phyloP scores from a whole-genome alignment of 2,329 filamentous ascomycete genomes.

The Fusarium fujikuroi region DNA sequence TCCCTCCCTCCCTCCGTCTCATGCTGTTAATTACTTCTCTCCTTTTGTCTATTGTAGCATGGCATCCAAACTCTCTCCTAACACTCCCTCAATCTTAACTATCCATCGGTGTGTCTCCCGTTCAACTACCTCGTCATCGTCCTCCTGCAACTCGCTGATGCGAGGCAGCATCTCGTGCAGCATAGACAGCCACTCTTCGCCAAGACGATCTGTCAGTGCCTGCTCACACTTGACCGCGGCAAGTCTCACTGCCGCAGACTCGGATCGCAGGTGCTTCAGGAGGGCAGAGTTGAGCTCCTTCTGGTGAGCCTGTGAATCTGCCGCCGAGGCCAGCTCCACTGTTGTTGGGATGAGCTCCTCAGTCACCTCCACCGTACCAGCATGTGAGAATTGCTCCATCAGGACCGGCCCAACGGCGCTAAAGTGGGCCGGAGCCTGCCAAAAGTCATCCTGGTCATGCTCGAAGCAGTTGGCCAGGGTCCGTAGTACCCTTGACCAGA shows the following conservation, averaged over 20 bases:
- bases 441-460: conserved; percentile 95
- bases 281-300: conserved; percentile 86
- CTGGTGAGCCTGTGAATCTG: conserved; percentile 88
- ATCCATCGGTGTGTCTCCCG: conserved; percentile 92
- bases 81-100: conserved; percentile 83
- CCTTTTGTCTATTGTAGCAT: conserved; percentile 80
- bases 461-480: conserved; percentile 82
- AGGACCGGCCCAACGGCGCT: conserved; percentile 75
- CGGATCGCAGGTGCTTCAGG: conserved; percentile 80
- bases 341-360: conserved; percentile 77
- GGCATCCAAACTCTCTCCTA: conserved; percentile 89
- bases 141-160: conserved; percentile 94
- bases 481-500: conserved; percentile 76
- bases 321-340: conserved; percentile 80
- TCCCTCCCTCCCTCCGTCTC: conserved; percentile 15
- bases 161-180: conserved; percentile 96
- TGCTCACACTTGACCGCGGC: conserved; percentile 86
- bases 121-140: conserved; percentile 95
- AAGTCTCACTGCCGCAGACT: conserved; percentile 77
- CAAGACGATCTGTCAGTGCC: conserved; percentile 79
- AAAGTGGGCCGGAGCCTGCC: conserved; percentile 92
- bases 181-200: conserved; percentile 92
- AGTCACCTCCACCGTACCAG: conserved; percentile 54
- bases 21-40: conserved; percentile 2
- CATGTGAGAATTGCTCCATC: conserved; percentile 71